phyloP scores from a whole-genome alignment of 106 monocot genomes.

The Dactylorhiza incarnata region DNA sequence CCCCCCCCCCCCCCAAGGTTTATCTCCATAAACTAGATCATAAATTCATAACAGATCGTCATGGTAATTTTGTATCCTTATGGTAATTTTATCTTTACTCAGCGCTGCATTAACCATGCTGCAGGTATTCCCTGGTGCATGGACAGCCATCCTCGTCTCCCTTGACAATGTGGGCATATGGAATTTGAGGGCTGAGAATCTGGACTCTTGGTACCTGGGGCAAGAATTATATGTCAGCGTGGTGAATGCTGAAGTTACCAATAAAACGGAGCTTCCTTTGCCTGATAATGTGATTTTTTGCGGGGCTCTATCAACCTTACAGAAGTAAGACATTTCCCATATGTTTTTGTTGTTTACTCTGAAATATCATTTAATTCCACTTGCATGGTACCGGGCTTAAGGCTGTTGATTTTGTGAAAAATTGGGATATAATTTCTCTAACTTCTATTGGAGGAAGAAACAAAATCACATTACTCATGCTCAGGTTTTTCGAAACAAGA shows the following conservation, averaged over 20 bases:
- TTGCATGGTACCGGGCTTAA: too few species aligned
- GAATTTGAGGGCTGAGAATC: constrained; percentile 73
- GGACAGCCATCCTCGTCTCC: constrained; percentile 80
- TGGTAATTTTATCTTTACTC: not conserved
- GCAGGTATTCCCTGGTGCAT: constrained; percentile 93
- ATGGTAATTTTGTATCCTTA: too few species aligned
- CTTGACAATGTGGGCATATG: constrained; percentile 83
- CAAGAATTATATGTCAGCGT: constrained; percentile 84
- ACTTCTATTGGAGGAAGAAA: too few species aligned
- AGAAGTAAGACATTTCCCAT: constrained; percentile 43
- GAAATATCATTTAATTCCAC: too few species aligned
- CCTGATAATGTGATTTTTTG: constrained; percentile 88
- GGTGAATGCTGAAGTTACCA: constrained; percentile 56
- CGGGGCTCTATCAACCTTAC: constrained; percentile 68
- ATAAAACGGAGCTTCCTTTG: constrained; percentile 56
- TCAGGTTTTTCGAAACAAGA: too few species aligned
- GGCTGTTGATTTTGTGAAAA: too few species aligned
- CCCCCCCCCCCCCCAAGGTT: too few species aligned
- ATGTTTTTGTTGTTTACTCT: too few species aligned
- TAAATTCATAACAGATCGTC: too few species aligned
- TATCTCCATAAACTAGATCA: too few species aligned
- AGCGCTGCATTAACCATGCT: not conserved
- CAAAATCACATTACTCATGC: too few species aligned
- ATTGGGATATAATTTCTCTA: too few species aligned
- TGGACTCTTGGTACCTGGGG: constrained; percentile 61